phyloP scores from a whole-genome alignment of 768 basidiomycete species.

The Galerina sulciceps region DNA sequence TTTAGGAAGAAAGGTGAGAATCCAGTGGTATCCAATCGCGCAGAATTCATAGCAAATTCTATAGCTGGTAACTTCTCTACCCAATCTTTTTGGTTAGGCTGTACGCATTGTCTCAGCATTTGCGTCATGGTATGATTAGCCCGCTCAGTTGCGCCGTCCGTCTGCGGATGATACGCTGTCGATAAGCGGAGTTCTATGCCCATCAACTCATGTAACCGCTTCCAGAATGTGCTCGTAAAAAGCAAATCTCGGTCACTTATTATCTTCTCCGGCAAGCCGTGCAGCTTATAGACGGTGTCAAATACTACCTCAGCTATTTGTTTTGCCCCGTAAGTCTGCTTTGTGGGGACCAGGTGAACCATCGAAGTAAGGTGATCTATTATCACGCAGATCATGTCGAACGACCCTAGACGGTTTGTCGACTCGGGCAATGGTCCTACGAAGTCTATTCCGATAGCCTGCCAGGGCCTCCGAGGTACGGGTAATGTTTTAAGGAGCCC shows the following conservation, averaged over 20 bases:
- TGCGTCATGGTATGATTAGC: conserved; percentile 24
- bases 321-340: conserved; percentile 6
- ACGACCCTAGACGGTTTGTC: conserved; percentile 1
- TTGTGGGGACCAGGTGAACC: conserved; percentile 14
- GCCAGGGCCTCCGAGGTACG: conserved; percentile 11
- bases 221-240: conserved; percentile 15
- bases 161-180: conserved; percentile 13
- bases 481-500: conserved; percentile 17
- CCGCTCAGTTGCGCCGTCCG: conserved; percentile 15
- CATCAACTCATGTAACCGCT: conserved; percentile 11
- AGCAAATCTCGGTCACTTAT: conserved; percentile 12
- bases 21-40: conserved; percentile 23
- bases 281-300: conserved; percentile 11
- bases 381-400: conserved; percentile 13
- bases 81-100: conserved; percentile 35
- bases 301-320: conserved; percentile 15
- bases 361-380: conserved; percentile 12
- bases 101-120: conserved; percentile 27
- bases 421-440: conserved; percentile 17
- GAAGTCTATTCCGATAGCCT: conserved; percentile 19
- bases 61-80: conserved; percentile 27
- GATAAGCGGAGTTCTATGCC: conserved; percentile 12
- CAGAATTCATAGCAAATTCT: conserved; percentile 25
- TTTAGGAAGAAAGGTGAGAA: conserved; percentile 32
- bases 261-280: conserved; percentile 13